These are phyloP conservation scores for Cladobotryum protrusum DNA, from an alignment of 2,329 filamentous ascomycete species.

Conservation along the genomic window DNA sequence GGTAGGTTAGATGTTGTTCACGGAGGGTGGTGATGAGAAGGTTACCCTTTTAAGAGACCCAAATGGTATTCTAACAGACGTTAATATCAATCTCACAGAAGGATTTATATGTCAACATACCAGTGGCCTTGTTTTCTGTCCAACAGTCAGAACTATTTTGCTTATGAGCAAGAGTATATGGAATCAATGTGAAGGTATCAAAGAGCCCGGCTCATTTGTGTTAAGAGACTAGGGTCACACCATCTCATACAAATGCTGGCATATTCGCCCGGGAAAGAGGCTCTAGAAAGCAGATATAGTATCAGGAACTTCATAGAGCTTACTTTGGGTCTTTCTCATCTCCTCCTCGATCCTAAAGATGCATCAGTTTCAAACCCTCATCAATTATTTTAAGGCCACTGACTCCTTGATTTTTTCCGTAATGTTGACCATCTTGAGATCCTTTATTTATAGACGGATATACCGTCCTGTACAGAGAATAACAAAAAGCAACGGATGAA, in stretches of 20 bases:
- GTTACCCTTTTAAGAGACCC: slow-evolving; percentile 89
- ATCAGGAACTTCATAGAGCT: slow-evolving; percentile 23
- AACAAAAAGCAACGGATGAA: neutral
- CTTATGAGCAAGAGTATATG: no score
- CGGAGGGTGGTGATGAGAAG: neutral
- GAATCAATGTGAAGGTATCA: no score
- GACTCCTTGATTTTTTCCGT: slow-evolving; percentile 99
- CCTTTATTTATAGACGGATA: slow-evolving; percentile 25
- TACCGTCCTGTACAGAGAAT: slow-evolving; percentile 19
- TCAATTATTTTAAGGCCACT: slow-evolving; percentile 23
- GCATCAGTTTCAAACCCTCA: slow-evolving; percentile 17
- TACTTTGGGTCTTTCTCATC: slow-evolving; percentile 98
- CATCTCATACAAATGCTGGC: neutral
- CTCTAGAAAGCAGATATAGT: neutral
- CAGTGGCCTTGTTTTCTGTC: slow-evolving; percentile 96
- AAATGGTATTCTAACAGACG: slow-evolving; percentile 79
- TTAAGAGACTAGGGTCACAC: neutral
- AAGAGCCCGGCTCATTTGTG: no score
- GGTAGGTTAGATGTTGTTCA: slow-evolving; percentile 9
- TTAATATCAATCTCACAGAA: slow-evolving; percentile 12
- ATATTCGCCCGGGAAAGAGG: neutral
- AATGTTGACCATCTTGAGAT: slow-evolving; percentile 86
- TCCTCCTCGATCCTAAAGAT: slow-evolving; percentile 91
- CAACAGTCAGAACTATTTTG: slow-evolving; percentile 21
- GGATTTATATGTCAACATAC: slow-evolving; percentile 46